A percentile compares a stretch with the other conserved stretches of the same genome.
Conservation (phyloP, 116 monocot species). For the Posidonia oceanica region DNA sequence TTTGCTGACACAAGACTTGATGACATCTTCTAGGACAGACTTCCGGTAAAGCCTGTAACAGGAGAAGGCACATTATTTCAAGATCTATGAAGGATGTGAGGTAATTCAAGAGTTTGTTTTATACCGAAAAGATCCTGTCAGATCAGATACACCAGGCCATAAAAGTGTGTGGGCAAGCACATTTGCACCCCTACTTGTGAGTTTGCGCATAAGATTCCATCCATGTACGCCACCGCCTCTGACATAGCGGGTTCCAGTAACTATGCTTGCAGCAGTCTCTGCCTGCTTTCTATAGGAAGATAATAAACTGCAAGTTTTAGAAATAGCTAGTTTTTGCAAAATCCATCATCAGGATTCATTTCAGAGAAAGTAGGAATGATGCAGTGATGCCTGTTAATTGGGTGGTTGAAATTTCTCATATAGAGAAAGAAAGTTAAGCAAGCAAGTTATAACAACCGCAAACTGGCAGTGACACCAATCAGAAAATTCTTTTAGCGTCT, state of each 20-base stretch:
- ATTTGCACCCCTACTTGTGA: slow-evolving; percentile 97
- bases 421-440: no score
- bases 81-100: background rate
- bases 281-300: slow-evolving; percentile 57
- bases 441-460: no score
- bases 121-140: slow-evolving; percentile 97
- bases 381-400: no score
- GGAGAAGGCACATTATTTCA: background rate
- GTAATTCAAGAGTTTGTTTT: background rate
- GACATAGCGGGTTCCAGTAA: slow-evolving; percentile 95
- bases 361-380: no score
- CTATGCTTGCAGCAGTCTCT: slow-evolving; percentile 90
- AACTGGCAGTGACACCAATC: no score
- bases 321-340: no score
- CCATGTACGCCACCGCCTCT: slow-evolving; percentile 93
- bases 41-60: slow-evolving; percentile 59
- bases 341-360: no score
- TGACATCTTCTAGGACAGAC: slow-evolving; percentile 84
- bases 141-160: slow-evolving; percentile 95
- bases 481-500: no score
- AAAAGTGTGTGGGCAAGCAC: slow-evolving; percentile 95
- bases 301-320: background rate
- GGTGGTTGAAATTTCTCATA: no score
- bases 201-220: slow-evolving; percentile 97
- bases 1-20: slow-evolving; percentile 90